Conservation (phyloP, 164 flowering plant genomes). For the Stephania cephalantha region DNA sequence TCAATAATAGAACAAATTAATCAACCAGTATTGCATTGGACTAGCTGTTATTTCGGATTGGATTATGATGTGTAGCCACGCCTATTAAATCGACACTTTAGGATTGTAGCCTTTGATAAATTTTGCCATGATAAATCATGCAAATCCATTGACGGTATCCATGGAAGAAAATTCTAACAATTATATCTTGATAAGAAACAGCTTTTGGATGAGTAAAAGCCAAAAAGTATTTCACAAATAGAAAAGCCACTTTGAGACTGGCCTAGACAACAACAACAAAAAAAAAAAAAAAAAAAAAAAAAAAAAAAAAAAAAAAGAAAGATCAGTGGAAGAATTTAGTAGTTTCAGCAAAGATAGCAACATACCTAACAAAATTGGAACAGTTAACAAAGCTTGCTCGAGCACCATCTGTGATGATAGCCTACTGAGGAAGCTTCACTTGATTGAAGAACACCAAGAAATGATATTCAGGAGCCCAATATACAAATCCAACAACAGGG, state of each 20-base stretch:
- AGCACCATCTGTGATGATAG: conserved; percentile 19
- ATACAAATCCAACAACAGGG: conserved; percentile 92
- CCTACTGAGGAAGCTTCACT: conserved; percentile 65
- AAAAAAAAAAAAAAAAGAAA: no score
- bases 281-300: no score
- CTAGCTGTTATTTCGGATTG: neutral
- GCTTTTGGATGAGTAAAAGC: no score
- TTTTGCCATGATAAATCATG: no score
- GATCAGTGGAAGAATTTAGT: neutral
- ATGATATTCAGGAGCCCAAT: conserved; percentile 89
- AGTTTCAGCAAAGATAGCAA: neutral
- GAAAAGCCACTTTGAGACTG: no score
- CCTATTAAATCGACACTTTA: no score
- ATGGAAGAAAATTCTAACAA: no score
- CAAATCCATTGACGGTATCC: no score
- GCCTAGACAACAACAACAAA: no score
- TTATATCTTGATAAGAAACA: no score
- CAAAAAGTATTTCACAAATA: no score
- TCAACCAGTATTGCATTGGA: neutral
- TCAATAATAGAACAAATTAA: neutral
- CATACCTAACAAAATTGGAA: conserved; percentile 36
- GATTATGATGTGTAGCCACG: neutral
- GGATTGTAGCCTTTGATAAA: no score
- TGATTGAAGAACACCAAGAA: conserved; percentile 91
- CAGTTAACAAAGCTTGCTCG: conserved; percentile 11